These are phyloP conservation scores for Camellia granthamiana DNA, from an alignment of 148 eudicot genomes.

Conservation along the genomic window DNA sequence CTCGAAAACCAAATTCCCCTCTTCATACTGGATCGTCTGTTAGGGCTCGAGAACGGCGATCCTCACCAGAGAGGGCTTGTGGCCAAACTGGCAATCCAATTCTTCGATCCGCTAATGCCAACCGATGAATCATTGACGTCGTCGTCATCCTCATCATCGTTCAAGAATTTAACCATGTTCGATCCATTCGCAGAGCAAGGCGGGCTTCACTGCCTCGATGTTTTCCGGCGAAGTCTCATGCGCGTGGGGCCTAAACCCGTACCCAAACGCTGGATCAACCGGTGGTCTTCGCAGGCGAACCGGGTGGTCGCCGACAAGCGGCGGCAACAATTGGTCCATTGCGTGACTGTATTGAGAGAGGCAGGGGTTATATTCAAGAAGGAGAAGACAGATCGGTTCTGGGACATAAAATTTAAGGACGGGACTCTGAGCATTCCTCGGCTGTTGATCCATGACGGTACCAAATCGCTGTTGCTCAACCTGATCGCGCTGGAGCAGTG, in stretches of 20 bases:
- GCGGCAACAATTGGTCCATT: constrained; percentile 67
- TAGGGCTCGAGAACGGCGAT: constrained; percentile 48
- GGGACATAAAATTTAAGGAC: constrained; percentile 76
- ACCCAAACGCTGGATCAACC: constrained; percentile 58
- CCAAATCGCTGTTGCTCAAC: constrained; percentile 83
- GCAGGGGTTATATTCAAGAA: constrained; percentile 68
- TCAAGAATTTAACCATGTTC: constrained; percentile 23
- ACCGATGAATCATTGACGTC: constrained; percentile 74
- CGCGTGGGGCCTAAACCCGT: constrained; percentile 49
- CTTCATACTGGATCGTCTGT: constrained; percentile 62
- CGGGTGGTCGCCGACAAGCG: constrained; percentile 70
- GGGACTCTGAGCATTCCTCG: constrained; percentile 69
- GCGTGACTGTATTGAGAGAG: constrained; percentile 70
- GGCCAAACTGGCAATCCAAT: constrained; percentile 62
- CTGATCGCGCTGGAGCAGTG: constrained; percentile 86
- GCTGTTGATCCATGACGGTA: constrained; percentile 80
- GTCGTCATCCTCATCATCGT: no score
- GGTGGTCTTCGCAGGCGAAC: constrained; percentile 45
- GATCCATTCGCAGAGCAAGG: constrained; percentile 65
- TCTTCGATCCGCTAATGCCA: constrained; percentile 83
- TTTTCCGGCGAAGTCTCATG: constrained; percentile 67
- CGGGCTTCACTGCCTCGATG: constrained; percentile 78
- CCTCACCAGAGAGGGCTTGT: constrained; percentile 49
- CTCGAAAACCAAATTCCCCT: constrained; percentile 87
- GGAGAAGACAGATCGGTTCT: constrained; percentile 70